Base-by-base conservation (phyloP, 306 rosid species). In the Fragaria vesca region DNA sequence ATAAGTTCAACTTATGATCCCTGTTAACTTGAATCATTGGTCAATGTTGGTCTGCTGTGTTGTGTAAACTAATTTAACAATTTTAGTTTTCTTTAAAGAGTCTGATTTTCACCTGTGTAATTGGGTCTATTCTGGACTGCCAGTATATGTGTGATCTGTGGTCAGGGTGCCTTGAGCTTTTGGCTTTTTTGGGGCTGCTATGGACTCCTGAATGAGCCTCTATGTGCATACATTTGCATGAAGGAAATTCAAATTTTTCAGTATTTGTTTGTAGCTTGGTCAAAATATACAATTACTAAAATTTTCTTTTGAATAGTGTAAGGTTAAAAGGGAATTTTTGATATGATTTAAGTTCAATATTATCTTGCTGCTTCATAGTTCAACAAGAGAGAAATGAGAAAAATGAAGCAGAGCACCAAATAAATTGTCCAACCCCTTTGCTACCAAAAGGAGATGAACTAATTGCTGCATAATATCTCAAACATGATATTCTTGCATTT, bases 291-390 rank as follows among this genome's bases (percentile, higher is more conserved):
- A 46, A 9, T 45, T 46, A 69, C 21, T 6, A 26, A 21, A 13
- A 21, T 24, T 16, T 45, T 32, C 4, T 28, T 26, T 71, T 48
- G 34, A 48, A 47, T 71, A 8, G 43, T 47, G 17, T 16, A 30
- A 28, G 42, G 21, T 70, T 40, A 46, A 9, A 45, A 71, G 8
- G 8, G 30, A 12, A 24, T 30, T 28, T 30, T 47, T 15, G 45
- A 17, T 9, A 32, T 7, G 21, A 71, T 36, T 28, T 62, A 32
- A 69, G 61, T 47, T 16, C 12, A 30, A 16, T 17, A 48, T 71
- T 34, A 36, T 71, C 42, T 8, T 71, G 61, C 26, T 70, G 74
- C 58, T 70, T 24, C n/a, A 28, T 13, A 70, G 74, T 18, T 28
- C 66, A 58, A 26, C 74, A 45, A 26, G 12, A 45, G 43, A 16